Conservation (phyloP, 305 asterid species). For the Ilex paraguariensis region DNA sequence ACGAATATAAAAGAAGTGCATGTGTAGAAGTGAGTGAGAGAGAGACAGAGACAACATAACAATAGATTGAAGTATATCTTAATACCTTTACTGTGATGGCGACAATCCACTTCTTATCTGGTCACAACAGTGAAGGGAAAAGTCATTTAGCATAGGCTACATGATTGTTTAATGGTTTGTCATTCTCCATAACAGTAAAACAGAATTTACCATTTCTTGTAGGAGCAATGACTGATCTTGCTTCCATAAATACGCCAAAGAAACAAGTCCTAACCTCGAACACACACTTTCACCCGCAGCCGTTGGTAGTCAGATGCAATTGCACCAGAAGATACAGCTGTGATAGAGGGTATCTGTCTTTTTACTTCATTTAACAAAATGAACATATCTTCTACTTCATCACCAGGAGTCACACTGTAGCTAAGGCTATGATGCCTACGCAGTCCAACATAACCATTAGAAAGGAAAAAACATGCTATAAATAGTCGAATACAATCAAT, state of each 20-base stretch:
- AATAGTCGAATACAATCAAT: background rate
- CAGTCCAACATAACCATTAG: slow-evolving; percentile 18
- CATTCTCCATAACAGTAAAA: slow-evolving; percentile 10
- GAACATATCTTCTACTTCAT: slow-evolving; percentile 97
- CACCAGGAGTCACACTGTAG: slow-evolving; percentile 85
- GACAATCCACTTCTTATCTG: slow-evolving; percentile 71
- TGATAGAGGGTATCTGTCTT: slow-evolving; percentile 66
- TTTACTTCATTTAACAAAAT: slow-evolving; percentile 80
- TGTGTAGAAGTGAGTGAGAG: too few species aligned
- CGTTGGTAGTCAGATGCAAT: slow-evolving; percentile 97
- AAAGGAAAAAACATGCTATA: slow-evolving; percentile 8
- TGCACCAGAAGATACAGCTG: slow-evolving; percentile 93
- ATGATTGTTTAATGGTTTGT: slow-evolving; percentile 7
- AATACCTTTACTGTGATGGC: slow-evolving; percentile 90
- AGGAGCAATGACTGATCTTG: slow-evolving; percentile 85
- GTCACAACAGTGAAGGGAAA: slow-evolving; percentile 14
- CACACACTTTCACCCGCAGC: slow-evolving; percentile 86
- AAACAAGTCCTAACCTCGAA: slow-evolving; percentile 89
- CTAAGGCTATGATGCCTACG: slow-evolving; percentile 70
- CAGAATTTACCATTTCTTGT: slow-evolving; percentile 59
- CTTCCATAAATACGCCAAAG: slow-evolving; percentile 92
- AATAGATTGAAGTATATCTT: background rate
- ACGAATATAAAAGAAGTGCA: too few species aligned
- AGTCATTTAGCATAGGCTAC: slow-evolving; percentile 11
- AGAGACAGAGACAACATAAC: too few species aligned